phyloP scores from a whole-genome alignment of 2,329 filamentous ascomycete species.

The Colletotrichum eremochloae region DNA sequence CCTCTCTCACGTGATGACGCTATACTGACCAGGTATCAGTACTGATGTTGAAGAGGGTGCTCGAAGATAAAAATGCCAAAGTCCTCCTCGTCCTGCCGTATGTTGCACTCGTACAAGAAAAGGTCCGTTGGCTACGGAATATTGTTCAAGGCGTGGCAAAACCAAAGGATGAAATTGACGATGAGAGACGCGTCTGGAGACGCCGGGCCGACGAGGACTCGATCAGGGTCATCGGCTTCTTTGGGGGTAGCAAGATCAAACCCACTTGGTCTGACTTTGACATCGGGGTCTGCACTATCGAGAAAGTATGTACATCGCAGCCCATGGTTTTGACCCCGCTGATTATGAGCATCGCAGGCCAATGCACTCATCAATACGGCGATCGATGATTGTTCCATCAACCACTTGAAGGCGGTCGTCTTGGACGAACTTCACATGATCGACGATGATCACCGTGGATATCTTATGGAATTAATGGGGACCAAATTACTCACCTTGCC shows the following conservation, averaged over 20 bases:
- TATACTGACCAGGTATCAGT: conserved; percentile 55
- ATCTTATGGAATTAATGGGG: conserved; percentile 80
- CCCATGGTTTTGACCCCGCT: conserved; percentile 13
- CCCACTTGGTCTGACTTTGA: conserved; percentile 81
- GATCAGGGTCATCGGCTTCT: conserved; percentile 78
- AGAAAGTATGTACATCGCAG: conserved; percentile 66
- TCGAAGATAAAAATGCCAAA: conserved; percentile 74
- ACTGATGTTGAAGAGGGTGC: conserved; percentile 78
- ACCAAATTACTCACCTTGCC: conserved; percentile 79
- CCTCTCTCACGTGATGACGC: neutral
- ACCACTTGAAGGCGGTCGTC: conserved; percentile 75
- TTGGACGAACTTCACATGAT: conserved; percentile 88
- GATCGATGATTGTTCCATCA: conserved; percentile 77
- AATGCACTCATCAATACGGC: conserved; percentile 80
- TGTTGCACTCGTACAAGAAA: conserved; percentile 84
- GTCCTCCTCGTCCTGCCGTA: conserved; percentile 82
- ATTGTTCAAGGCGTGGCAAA: conserved; percentile 72
- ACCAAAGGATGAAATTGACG: conserved; percentile 52
- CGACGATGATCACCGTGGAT: conserved; percentile 81
- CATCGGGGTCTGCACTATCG: conserved; percentile 83
- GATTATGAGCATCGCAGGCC: conserved; percentile 61
- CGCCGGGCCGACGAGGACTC: conserved; percentile 68
- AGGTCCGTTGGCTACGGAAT: conserved; percentile 79
- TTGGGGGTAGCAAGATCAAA: conserved; percentile 78
- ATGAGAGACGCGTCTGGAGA: conserved; percentile 62